Evolutionary conservation across 495 filamentous ascomycete genomes (phyloP), one percentile per base, ranked within the genome.

Genomic region (Bombardia bombarda): DNA sequence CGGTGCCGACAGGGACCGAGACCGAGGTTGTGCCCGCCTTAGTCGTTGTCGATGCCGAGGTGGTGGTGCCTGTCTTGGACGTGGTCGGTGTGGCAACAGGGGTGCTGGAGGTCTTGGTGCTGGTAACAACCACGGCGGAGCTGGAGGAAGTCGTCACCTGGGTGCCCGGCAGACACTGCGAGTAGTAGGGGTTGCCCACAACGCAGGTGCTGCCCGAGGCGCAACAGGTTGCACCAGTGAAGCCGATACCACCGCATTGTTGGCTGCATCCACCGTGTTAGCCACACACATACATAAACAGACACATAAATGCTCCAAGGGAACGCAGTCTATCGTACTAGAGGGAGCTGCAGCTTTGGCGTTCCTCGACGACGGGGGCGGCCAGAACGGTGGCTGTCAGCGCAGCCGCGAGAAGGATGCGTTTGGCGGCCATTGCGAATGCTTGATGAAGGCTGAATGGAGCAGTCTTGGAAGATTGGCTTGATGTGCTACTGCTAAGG

Each of bases 241-340:
- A 77, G 24, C 59, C 56, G 23, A 16, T 64, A 16, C 74, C 74
- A 42, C 74, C 73, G 41, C 74, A 78, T 45, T 78, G 74, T 4
- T 48, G 52, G 56, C 66, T 70, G 32, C 1, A 21, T n/a, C 18
- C 25, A 20, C 19, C 7, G 19, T 48, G 30, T 50, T 26, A 46
- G 35, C 7, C 17, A n/a, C 7, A 25, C 8, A 0, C n/a, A 12
- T 22, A 22, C n/a, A n/a, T n/a, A n/a, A n/a, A n/a, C n/a, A 28
- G 26, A 28, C 13, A 13, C 26, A 28, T 2, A 28, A 10, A 7
- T 28, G 9, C 9, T 8, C 13, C 9, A 28, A 28, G 26, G 26
- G 2, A 10, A 8, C 13, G 26, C 6, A 28, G 26, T 7, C 9
- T 14, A 3, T 32, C 48, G 21, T 63, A 67, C 65, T 60, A 69